A percentile compares a stretch with the other conserved stretches of the same genome.
Conservation (phyloP, 345 rosid species). For the Draba incana region DNA sequence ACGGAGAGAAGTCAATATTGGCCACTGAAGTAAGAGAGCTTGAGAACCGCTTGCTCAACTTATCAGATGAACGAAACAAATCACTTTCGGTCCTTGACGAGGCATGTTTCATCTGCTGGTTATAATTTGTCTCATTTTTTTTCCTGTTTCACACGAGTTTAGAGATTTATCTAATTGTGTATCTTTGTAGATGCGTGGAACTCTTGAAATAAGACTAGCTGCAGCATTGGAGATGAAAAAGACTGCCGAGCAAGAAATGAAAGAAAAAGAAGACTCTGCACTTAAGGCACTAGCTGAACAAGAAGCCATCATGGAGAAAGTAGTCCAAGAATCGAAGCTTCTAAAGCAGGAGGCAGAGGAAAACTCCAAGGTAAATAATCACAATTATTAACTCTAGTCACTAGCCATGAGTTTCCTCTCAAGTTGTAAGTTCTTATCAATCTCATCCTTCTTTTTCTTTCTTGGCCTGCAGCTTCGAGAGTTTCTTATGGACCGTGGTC, state of each 20-base stretch:
- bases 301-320: constrained; percentile 72
- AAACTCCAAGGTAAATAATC: constrained; percentile 67
- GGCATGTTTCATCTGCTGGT: constrained; percentile 45
- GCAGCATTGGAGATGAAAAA: constrained; percentile 58
- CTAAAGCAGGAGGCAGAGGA: constrained; percentile 69
- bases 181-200: constrained; percentile 60
- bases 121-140: neutral
- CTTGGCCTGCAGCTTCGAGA: constrained; percentile 61
- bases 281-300: constrained; percentile 57
- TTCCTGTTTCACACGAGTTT: neutral
- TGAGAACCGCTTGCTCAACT: constrained; percentile 64
- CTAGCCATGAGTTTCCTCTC: constrained; percentile 5
- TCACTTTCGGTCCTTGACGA: constrained; percentile 72
- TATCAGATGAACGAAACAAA: constrained; percentile 73
- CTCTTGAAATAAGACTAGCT: constrained; percentile 62
- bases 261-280: constrained; percentile 62
- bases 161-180: constrained; percentile 9
- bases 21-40: constrained; percentile 84
- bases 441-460: constrained; percentile 9
- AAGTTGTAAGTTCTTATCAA: constrained; percentile 5
- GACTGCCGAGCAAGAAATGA: constrained; percentile 67
- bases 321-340: constrained; percentile 69
- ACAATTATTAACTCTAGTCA: neutral
- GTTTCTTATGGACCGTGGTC: constrained; percentile 89
- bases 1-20: constrained; percentile 84